These are phyloP conservation scores for Aspergillus sp. DNA, from an alignment of 2,329 filamentous ascomycete genomes.

Conservation along the genomic window DNA sequence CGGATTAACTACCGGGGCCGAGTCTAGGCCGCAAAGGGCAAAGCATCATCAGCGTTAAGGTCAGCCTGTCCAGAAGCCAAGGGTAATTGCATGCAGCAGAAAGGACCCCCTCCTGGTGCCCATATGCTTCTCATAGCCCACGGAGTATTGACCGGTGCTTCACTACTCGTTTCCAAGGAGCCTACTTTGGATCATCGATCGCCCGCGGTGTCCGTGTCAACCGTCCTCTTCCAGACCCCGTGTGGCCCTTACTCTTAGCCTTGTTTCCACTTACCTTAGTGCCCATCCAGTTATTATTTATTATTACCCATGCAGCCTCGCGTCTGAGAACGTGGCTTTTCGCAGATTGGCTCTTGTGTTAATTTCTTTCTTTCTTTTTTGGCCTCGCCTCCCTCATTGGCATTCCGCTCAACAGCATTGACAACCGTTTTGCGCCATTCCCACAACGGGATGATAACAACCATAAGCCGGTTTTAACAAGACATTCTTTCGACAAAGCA, in stretches of 20 bases:
- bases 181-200: background rate
- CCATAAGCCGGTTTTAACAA: slow-evolving; percentile 17
- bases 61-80: background rate
- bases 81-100: background rate
- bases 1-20: slow-evolving; percentile 19
- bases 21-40: slow-evolving; percentile 22
- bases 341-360: slow-evolving; percentile 4
- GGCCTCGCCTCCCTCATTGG: background rate
- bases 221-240: background rate
- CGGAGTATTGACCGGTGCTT: background rate
- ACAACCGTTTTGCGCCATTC: background rate
- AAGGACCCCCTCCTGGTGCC: background rate
- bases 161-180: background rate
- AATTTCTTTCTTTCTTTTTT: background rate
- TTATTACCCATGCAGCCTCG: slow-evolving; percentile 25
- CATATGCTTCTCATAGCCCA: background rate
- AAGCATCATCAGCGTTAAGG: slow-evolving; percentile 27
- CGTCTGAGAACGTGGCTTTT: slow-evolving; percentile 29
- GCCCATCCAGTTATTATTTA: background rate
- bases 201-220: background rate
- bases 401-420: background rate
- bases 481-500: slow-evolving; percentile 26
- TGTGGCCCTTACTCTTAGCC: background rate
- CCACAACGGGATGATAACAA: slow-evolving; percentile 28
- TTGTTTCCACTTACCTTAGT: slow-evolving; percentile 6